Base-by-base conservation (phyloP, 306 rosid genomes). In the Citrullus colocynthis region DNA sequence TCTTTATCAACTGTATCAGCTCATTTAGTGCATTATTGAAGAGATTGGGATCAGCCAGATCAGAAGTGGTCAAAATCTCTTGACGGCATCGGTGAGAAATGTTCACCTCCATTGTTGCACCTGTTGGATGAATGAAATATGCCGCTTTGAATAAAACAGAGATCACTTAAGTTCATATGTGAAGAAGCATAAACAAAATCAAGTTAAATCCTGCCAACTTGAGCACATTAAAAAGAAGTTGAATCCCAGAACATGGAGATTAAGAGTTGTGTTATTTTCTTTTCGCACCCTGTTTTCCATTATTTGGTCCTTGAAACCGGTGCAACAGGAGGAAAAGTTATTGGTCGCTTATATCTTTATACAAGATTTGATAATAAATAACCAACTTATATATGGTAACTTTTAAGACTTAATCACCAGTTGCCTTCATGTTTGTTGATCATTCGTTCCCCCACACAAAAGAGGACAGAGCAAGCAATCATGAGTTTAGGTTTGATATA, bases 41-140 rank as follows among this genome's bases (percentile, higher is more conserved):
- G 83, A 95, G 97, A 82, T 84, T 80, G 41, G 88, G 82, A 63
- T 87, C 85, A n/a, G 99, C 86, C 6, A 95, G 88, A 82, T 92
- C 48, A 7, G 92, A 80, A 52, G 97, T 92, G 1, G 87, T 84
- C 85, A 95, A 86, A 79, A 95, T 89, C 78, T 88, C 96, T 89
- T 90, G 97, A 75, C 91, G 90, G 85, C 88, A 84, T 81, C 92
- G 86, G 78, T 95, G 91, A 83, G 99, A 95, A 79, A 95, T 95
- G 82, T 92, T 95, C 63, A 95, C 91, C 86, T 95, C 99, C 97
- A 84, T 88, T 64, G 88, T 66, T 1, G 93, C 93, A 48, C 99
- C 99, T 95, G 82, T 74, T 74, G 52, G 73, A 85, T 49, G 61
- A 79, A 79, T 37, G 63, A 10, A 41, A 55, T 34, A 56, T 55